Evolutionary conservation across 352 stramenopile genomes (phyloP).

Genomic region (Phytophthora litchii): DNA sequence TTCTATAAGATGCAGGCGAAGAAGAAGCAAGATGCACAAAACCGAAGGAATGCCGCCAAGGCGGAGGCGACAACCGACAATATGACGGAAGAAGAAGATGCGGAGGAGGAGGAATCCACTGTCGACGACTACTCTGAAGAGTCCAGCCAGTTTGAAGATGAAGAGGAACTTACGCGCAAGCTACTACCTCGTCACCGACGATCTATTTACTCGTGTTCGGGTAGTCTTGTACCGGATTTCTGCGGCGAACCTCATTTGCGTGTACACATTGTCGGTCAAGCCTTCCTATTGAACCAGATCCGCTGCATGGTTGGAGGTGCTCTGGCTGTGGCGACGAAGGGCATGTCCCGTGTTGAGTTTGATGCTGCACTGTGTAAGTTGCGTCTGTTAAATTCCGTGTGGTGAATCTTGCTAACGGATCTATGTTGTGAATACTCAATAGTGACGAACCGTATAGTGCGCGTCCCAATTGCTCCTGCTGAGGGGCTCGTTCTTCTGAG

Average conservation of each 20-base stretch:
- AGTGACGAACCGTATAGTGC: conserved; percentile 81
- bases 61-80: conserved; percentile 18
- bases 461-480: conserved; percentile 87
- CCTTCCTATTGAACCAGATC: conserved; percentile 92
- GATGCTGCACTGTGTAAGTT: conserved; percentile 70
- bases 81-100: conserved; percentile 12
- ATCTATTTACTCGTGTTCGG: conserved; percentile 80
- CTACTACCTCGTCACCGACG: conserved; percentile 69
- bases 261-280: conserved; percentile 80
- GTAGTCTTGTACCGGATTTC: conserved; percentile 65
- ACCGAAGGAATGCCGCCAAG: conserved; percentile 11
- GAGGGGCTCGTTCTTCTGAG: conserved; percentile 89
- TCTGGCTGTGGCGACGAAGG: conserved; percentile 79
- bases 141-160: conserved; percentile 49
- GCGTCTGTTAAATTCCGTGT: conserved; percentile 4
- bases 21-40: conserved; percentile 30
- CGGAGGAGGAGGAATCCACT: conserved; percentile 19
- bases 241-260: conserved; percentile 66
- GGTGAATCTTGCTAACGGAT: conserved; percentile 15
- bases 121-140: conserved; percentile 27
- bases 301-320: conserved; percentile 91
- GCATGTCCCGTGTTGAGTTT: conserved; percentile 69
- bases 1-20: conserved; percentile 80
- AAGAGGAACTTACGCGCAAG: conserved; percentile 52
- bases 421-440: conserved; percentile 6